Evolutionary conservation across 495 filamentous ascomycete species (phyloP).

Genomic region (Evernia prunastri): DNA sequence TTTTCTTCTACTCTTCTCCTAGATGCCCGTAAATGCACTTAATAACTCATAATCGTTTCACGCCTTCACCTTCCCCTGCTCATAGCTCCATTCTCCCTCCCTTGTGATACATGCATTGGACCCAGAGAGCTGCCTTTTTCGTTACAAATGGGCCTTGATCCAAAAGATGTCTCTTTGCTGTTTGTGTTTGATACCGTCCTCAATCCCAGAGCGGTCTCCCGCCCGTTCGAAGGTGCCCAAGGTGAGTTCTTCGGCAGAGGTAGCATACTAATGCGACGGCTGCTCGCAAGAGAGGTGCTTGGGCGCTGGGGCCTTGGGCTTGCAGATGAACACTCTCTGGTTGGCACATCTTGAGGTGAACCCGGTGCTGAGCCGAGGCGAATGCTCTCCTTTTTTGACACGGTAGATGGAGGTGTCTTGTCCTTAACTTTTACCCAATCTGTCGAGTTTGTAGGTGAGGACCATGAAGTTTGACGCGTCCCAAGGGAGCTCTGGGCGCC

Average conservation of each 20-base stretch:
- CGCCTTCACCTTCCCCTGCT: not conserved
- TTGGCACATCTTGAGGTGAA: slow-evolving; percentile 5
- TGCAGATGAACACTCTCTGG: slow-evolving; percentile 27
- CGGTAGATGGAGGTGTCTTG: slow-evolving; percentile 24
- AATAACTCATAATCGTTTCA: not conserved
- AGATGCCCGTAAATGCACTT: not conserved
- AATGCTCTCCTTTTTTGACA: slow-evolving; percentile 13
- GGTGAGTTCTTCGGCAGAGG: slow-evolving; percentile 36
- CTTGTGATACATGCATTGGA: not conserved
- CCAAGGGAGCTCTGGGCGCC: slow-evolving; percentile 32
- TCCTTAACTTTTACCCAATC: slow-evolving; percentile 33
- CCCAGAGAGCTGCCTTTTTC: slow-evolving; percentile 7
- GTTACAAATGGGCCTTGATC: not conserved
- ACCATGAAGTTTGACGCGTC: slow-evolving; percentile 27
- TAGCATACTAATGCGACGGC: slow-evolving; percentile 45
- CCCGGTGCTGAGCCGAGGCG: slow-evolving; percentile 2
- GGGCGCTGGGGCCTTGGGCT: slow-evolving; percentile 38
- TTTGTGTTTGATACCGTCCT: slow-evolving; percentile 3
- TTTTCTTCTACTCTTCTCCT: not conserved
- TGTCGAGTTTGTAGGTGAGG: slow-evolving; percentile 29
- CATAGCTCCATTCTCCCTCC: not conserved
- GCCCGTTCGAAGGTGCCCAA: slow-evolving; percentile 1
- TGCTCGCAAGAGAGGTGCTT: slow-evolving; percentile 40
- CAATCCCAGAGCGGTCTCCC: slow-evolving; percentile 13
- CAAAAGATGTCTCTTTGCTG: slow-evolving; percentile 9